Conservation (phyloP, 257 asterid genomes). For the Verbena officinalis region DNA sequence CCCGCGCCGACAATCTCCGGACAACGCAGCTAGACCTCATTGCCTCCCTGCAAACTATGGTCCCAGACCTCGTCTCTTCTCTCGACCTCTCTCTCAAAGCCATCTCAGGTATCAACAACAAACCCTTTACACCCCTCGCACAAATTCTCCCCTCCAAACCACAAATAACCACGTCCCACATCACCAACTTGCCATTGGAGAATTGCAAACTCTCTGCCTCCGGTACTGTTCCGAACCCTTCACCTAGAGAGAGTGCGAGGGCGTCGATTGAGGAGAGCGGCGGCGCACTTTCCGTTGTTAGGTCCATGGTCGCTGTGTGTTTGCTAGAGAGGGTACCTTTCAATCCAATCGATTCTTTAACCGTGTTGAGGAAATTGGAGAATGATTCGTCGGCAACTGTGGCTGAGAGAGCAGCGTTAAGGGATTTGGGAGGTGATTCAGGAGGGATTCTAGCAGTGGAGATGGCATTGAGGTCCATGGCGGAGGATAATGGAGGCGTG, state of each 20-base stretch:
- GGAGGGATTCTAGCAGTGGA: constrained; percentile 82
- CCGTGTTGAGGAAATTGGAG: constrained; percentile 85
- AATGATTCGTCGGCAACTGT: constrained; percentile 58
- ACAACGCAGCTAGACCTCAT: constrained; percentile 77
- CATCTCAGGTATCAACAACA: constrained; percentile 57
- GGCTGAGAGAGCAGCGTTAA: constrained; percentile 71
- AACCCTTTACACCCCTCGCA: constrained; percentile 72
- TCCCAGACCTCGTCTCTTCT: constrained; percentile 87
- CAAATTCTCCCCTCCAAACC: constrained; percentile 67
- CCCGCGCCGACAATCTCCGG: constrained; percentile 71
- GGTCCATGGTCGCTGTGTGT: constrained; percentile 93
- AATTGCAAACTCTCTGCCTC: constrained; percentile 33
- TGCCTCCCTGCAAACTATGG: constrained; percentile 75
- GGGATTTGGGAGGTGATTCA: constrained; percentile 88
- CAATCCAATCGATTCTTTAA: constrained; percentile 70
- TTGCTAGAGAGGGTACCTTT: constrained; percentile 86
- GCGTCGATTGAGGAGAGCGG: constrained; percentile 66
- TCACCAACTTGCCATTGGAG: constrained; percentile 44
- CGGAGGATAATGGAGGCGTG: constrained; percentile 84
- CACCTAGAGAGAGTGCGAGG: constrained; percentile 46
- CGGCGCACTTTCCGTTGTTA: constrained; percentile 65
- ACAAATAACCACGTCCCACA: constrained; percentile 32
- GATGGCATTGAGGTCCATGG: constrained; percentile 89
- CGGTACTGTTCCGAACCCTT: constrained; percentile 31
- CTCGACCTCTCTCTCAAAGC: constrained; percentile 81